A percentile compares a stretch with the other conserved stretches of the same genome.
Evolutionary conservation across 1,139 yeast species (phyloP).

Genomic region (Oligophagozyma castellii): DNA sequence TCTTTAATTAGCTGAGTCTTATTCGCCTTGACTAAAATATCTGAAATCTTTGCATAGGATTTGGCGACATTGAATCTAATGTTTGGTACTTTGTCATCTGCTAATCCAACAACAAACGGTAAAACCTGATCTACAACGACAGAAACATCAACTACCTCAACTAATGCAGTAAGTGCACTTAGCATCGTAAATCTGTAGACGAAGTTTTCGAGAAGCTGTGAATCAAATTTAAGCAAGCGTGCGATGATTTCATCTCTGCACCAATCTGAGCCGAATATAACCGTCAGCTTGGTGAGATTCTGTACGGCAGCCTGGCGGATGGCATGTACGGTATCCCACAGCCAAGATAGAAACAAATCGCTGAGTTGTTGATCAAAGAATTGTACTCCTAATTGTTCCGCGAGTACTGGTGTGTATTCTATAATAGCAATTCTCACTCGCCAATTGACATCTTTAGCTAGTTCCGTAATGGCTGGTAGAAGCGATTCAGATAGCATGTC

Average conservation of each 20-base stretch:
- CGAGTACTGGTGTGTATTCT: slow-evolving; percentile 89
- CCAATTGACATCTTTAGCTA: slow-evolving; percentile 97
- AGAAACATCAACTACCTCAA: slow-evolving; percentile 47
- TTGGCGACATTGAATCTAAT: slow-evolving; percentile 92
- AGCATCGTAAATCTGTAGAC: slow-evolving; percentile 85
- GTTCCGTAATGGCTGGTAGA: slow-evolving; percentile 89
- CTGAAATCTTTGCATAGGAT: slow-evolving; percentile 49
- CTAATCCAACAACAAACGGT: slow-evolving; percentile 64
- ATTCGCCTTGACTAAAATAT: slow-evolving; percentile 30
- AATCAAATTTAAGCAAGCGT: slow-evolving; percentile 45
- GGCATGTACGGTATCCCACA: slow-evolving; percentile 95
- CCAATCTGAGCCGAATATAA: slow-evolving; percentile 89
- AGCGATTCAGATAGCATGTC: slow-evolving; percentile 74
- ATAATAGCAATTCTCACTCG: slow-evolving; percentile 94
- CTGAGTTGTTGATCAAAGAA: slow-evolving; percentile 89
- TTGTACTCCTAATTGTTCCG: slow-evolving; percentile 89
- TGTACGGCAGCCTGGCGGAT: slow-evolving; percentile 92
- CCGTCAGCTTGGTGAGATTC: slow-evolving; percentile 66
- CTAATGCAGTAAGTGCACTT: slow-evolving; percentile 70
- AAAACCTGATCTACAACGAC: slow-evolving; percentile 52
- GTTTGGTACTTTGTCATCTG: slow-evolving; percentile 79
- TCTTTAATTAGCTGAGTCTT: slow-evolving; percentile 28
- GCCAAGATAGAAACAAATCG: slow-evolving; percentile 86
- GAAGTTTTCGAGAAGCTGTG: slow-evolving; percentile 36
- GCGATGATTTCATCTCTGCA: slow-evolving; percentile 74